Evolutionary conservation across 75 land plant genomes (phyloP).

Genomic region (Sequoiadendron giganteum): DNA sequence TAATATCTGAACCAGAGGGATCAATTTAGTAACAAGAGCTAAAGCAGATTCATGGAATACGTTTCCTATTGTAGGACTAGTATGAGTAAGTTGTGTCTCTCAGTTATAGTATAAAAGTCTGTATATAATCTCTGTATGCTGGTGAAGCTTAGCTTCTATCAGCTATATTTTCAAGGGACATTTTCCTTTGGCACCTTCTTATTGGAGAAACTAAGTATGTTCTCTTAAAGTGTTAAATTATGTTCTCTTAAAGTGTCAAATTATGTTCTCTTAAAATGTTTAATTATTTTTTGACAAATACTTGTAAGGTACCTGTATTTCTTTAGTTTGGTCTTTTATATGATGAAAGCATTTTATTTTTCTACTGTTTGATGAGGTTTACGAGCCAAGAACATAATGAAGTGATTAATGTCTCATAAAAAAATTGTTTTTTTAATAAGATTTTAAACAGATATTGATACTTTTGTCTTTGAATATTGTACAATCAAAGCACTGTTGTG

Average conservation of each 20-base stretch:
- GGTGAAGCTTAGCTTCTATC: not conserved
- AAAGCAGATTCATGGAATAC: not conserved
- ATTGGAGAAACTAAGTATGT: not conserved
- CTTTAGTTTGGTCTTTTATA: not conserved
- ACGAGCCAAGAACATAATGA: not conserved
- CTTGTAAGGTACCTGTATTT: not conserved
- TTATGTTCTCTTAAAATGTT: not conserved
- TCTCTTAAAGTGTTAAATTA: not conserved
- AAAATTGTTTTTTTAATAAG: not conserved
- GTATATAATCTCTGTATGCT: not conserved
- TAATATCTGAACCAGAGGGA: not conserved
- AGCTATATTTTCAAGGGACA: not conserved
- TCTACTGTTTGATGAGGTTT: not conserved
- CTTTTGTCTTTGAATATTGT: slow-evolving; percentile 8
- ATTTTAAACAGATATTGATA: slow-evolving; percentile 13
- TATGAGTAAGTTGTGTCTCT: not conserved
- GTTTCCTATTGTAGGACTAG: not conserved
- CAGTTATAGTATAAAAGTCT: not conserved
- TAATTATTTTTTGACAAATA: not conserved
- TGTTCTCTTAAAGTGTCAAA: not conserved
- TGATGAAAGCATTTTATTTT: not conserved
- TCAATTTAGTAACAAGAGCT: not conserved
- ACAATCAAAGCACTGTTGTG: slow-evolving; percentile 74
- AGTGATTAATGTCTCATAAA: not conserved
- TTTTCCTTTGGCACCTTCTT: not conserved